Evolutionary conservation across 225 moss, liverwort and hornwort species (phyloP).

Genomic region (Rhytidiadelphus loreus): DNA sequence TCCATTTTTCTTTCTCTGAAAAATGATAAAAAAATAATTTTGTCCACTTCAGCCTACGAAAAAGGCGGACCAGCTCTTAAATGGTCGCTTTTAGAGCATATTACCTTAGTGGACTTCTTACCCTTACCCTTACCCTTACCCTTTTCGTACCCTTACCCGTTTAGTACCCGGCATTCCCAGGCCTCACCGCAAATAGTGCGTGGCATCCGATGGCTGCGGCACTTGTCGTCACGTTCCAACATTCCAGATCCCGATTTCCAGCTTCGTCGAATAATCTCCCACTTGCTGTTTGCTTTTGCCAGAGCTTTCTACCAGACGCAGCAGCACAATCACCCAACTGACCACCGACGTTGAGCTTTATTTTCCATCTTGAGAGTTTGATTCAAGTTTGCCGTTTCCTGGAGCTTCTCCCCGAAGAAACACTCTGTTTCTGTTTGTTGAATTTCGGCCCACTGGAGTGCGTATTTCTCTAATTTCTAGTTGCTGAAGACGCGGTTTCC

Average conservation of each 20-base stretch:
- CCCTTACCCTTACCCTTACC: not conserved
- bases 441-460: not conserved
- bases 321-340: not conserved
- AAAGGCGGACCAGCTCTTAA: no score
- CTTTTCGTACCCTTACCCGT: not conserved
- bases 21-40: no score
- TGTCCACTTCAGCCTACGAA: no score
- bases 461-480: no score
- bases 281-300: not conserved
- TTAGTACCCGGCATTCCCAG: not conserved
- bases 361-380: not conserved
- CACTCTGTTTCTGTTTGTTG: not conserved
- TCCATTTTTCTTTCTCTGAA: no score
- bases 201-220: not conserved
- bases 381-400: not conserved
- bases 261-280: not conserved
- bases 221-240: not conserved
- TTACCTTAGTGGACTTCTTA: accelerated
- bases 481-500: not conserved
- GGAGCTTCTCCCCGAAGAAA: not conserved
- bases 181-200: not conserved
- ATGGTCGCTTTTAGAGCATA: no score
- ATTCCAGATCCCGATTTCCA: not conserved
- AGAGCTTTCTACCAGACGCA: not conserved
- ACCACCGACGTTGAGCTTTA: not conserved